Evolutionary conservation across 2,329 filamentous ascomycete species (phyloP).

Genomic region (Fusarium burgessii): DNA sequence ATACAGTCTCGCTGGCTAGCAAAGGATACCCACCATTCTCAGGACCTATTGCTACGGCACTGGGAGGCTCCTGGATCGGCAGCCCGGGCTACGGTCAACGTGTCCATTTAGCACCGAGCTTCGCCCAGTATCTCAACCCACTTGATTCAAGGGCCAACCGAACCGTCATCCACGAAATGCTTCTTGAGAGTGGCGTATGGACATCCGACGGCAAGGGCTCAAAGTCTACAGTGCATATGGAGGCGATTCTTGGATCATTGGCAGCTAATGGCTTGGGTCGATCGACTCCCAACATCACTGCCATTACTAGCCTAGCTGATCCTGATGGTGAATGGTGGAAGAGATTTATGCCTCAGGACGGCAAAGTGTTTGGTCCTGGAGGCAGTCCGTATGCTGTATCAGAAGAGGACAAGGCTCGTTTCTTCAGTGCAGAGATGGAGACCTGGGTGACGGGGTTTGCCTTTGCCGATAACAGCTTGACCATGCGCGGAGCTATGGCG

Average conservation of each 20-base stretch:
- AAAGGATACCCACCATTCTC: conserved; percentile 35
- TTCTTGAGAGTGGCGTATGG: conserved; percentile 36
- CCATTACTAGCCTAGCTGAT: conserved; percentile 18
- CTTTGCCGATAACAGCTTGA: conserved; percentile 25
- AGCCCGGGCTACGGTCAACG: conserved; percentile 25
- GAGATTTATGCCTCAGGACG: conserved; percentile 34
- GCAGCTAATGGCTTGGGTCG: conserved; percentile 27
- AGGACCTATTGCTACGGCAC: conserved; percentile 22
- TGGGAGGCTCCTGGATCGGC: conserved; percentile 33
- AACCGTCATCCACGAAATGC: conserved; percentile 34
- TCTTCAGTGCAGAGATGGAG: conserved; percentile 32
- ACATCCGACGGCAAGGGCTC: conserved; percentile 12
- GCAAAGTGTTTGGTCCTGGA: conserved; percentile 30
- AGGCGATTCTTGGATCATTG: conserved; percentile 29
- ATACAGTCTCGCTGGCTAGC: conserved; percentile 29
- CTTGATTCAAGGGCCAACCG: conserved; percentile 6
- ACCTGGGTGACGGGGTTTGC: conserved; percentile 39
- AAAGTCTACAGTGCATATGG: conserved; percentile 21
- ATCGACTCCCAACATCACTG: conserved; percentile 13
- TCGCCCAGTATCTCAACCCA: conserved; percentile 34
- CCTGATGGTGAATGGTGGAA: conserved; percentile 36
- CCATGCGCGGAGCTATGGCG: conserved; percentile 18
- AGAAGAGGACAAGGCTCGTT: background rate
- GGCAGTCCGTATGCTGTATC: conserved; percentile 32
- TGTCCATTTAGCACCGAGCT: conserved; percentile 28